phyloP scores from a whole-genome alignment of 163 green algal species.

The Scenedesmus sp. region DNA sequence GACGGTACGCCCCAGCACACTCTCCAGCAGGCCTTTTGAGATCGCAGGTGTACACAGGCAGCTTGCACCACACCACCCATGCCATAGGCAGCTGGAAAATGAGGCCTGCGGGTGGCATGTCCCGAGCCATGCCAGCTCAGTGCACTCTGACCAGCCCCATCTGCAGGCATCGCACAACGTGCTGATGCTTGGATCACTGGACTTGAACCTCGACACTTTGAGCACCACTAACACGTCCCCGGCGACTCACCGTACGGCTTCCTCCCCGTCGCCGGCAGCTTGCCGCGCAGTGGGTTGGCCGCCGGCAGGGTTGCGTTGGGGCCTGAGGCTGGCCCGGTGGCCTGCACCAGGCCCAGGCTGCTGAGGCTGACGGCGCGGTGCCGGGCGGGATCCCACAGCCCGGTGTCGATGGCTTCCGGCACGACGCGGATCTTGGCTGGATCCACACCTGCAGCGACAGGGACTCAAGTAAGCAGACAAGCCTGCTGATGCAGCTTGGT shows the following conservation, averaged over 20 bases:
- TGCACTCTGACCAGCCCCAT: neutral
- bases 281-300: neutral
- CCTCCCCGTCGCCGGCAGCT: neutral
- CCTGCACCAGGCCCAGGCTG: conserved; percentile 9
- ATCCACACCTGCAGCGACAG: neutral
- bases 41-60: too few relatives aligned
- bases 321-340: conserved; percentile 8
- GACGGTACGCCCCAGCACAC: too few relatives aligned
- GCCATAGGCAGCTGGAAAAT: too few relatives aligned
- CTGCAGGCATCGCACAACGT: too few relatives aligned
- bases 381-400: conserved; percentile 20
- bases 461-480: too few relatives aligned
- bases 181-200: too few relatives aligned
- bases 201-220: too few relatives aligned
- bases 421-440: conserved; percentile 41
- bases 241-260: conserved; percentile 12
- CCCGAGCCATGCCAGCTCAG: too few relatives aligned
- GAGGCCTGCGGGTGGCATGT: too few relatives aligned
- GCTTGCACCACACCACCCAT: too few relatives aligned
- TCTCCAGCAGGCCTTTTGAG: too few relatives aligned
- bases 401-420: conserved; percentile 41
- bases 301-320: conserved; percentile 20
- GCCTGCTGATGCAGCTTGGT: neutral
- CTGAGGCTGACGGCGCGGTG: neutral
- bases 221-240: neutral